These are phyloP conservation scores for Aspergillus aculeatinus DNA, from an alignment of 2,329 filamentous ascomycete species.

Conservation along the genomic window DNA sequence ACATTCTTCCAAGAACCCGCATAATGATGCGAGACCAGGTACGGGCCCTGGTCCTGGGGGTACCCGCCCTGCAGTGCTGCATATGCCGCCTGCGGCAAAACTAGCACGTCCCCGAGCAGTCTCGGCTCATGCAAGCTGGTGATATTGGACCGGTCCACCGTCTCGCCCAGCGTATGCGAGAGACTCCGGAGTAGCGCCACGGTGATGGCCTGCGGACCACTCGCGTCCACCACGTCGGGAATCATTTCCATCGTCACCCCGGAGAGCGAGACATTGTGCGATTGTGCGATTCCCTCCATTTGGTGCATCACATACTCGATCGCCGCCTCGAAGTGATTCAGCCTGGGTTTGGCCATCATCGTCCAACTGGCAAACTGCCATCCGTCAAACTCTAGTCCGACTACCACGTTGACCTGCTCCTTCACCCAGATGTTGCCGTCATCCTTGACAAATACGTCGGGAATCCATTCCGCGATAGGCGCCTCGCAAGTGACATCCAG, in stretches of 20 bases:
- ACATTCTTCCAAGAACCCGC: conserved; percentile 18
- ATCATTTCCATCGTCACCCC: conserved; percentile 14
- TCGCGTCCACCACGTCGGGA: conserved; percentile 13
- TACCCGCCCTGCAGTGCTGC: conserved; percentile 13
- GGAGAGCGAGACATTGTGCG: conserved; percentile 7
- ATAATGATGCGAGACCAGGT: conserved; percentile 17
- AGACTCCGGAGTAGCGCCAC: conserved; percentile 12
- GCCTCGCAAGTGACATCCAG: conserved; percentile 39
- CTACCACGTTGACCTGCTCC: conserved; percentile 19
- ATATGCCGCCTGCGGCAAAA: conserved; percentile 16
- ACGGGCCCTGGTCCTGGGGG: conserved; percentile 14
- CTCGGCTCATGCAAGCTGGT: conserved; percentile 7
- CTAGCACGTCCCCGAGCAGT: conserved; percentile 14
- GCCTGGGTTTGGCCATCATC: conserved; percentile 12
- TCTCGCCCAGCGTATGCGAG: background rate
- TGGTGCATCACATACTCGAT: conserved; percentile 14
- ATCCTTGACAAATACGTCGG: conserved; percentile 20
- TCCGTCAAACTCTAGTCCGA: conserved; percentile 21
- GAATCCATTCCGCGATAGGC: conserved; percentile 41
- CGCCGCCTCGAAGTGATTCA: conserved; percentile 11
- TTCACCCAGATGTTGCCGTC: conserved; percentile 4
- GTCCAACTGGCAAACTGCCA: conserved; percentile 18
- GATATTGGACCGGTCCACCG: conserved; percentile 3
- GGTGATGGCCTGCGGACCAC: conserved; percentile 17
- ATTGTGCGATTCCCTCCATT: conserved; percentile 1